A percentile compares a stretch with the other conserved stretches of the same genome.
Evolutionary conservation across 1,284 basidiomycete genomes (phyloP).

Genomic region (Prillingera fragicola): DNA sequence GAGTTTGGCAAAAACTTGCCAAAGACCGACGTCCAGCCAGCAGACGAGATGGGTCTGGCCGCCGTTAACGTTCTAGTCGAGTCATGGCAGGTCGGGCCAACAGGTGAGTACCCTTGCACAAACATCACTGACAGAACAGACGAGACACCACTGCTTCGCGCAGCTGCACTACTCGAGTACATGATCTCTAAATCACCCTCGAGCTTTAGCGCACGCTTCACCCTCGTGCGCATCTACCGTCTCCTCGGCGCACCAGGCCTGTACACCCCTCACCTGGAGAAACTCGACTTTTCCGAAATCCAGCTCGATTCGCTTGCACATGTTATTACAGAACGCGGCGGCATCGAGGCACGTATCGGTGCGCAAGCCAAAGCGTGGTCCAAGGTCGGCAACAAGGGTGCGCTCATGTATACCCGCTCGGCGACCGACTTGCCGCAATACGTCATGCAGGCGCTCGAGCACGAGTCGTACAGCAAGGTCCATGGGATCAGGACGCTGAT

Average conservation of each 20-base stretch:
- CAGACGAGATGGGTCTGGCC: slow-evolving; percentile 30
- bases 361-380: slow-evolving; percentile 13
- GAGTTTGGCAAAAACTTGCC: slow-evolving; percentile 32
- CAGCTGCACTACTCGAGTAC: slow-evolving; percentile 19
- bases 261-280: slow-evolving; percentile 14
- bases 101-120: not conserved
- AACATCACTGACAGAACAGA: not conserved
- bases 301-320: slow-evolving; percentile 38
- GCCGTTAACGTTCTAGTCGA: slow-evolving; percentile 26
- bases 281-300: slow-evolving; percentile 30
- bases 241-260: slow-evolving; percentile 27
- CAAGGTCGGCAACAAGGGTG: slow-evolving; percentile 18
- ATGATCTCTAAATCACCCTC: slow-evolving; percentile 26
- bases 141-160: slow-evolving; percentile 18
- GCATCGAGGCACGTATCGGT: slow-evolving; percentile 19
- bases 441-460: slow-evolving; percentile 32
- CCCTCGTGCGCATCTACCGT: slow-evolving; percentile 32
- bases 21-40: slow-evolving; percentile 36
- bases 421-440: slow-evolving; percentile 34
- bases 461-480: slow-evolving; percentile 34
- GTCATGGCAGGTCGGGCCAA: slow-evolving; percentile 13
- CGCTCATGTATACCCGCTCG: slow-evolving; percentile 28
- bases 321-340: slow-evolving; percentile 28
- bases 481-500: slow-evolving; percentile 26
- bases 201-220: slow-evolving; percentile 22